Conservation (phyloP, 768 basidiomycete species). For the Agaricus blazei region DNA sequence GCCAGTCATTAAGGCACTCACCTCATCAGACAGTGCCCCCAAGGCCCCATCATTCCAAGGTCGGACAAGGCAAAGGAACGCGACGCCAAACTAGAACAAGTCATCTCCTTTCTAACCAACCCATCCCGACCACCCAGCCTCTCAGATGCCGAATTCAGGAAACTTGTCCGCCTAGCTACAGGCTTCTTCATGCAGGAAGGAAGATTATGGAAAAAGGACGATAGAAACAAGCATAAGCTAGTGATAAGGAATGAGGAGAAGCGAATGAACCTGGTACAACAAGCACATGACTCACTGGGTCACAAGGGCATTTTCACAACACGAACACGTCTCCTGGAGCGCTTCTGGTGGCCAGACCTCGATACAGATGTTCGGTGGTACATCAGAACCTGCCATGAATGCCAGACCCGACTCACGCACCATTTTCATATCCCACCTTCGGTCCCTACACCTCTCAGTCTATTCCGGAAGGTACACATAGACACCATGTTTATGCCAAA, state of each 20-base stretch:
- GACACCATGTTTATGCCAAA: constrained; percentile 24
- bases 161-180: constrained; percentile 1
- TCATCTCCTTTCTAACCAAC: constrained; percentile 8
- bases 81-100: no score
- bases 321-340: constrained; percentile 20
- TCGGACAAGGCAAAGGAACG: no score
- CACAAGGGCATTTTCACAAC: no score
- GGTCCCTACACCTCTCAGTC: constrained; percentile 16
- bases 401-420: constrained; percentile 19
- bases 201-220: no score
- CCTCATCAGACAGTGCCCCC: no score
- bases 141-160: not conserved
- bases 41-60: no score
- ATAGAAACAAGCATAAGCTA: constrained; percentile 17
- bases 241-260: constrained; percentile 8
- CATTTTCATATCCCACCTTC: constrained; percentile 22
- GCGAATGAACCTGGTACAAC: constrained; percentile 12
- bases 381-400: no score
- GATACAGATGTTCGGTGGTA: no score
- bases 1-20: no score
- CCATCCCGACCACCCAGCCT: not conserved
- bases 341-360: no score
- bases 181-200: constrained; percentile 17
- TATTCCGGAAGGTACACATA: constrained; percentile 23
- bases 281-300: constrained; percentile 22